Base-by-base conservation (phyloP, 805 yeast genomes). In the Schwanniomyces vanrijiae region DNA sequence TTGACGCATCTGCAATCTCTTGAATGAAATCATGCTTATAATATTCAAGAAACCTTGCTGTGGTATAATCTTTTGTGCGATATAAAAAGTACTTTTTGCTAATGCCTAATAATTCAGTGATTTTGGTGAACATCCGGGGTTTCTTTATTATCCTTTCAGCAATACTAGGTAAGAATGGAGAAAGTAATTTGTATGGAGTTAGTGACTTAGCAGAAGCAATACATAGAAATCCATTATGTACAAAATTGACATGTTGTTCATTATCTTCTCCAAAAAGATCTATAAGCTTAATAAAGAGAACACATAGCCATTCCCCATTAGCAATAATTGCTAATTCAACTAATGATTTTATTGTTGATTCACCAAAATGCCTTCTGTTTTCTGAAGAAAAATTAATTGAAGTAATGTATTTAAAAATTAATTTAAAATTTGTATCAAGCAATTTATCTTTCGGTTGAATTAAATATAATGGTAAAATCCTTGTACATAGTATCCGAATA, bases 121-220 rank as follows among this genome's bases (percentile, higher is more conserved):
- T 71, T 48, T 80, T 76, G 21, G 72, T 71, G 22, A 89, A 76
- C 45, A 87, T 69, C 4, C 73, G 67, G 0, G 83, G 81, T 45
- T 78, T 78, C 51, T 80, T 80, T 3, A 89, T 83, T 14, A 89
- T 74, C 20, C 77, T 77, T 37, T 82, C 78, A 33, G 91, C 78
- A 6, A 90, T 72, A 29, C 84, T 78, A 2, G 92, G 90, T 56
- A 94, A 76, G 50, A 81, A 88, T 0, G 96, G 96, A 6, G 88
- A 81, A 18, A 90, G 69, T 11, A 92, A 65, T 60, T 86, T 88
- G 80, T 92, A 90, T 0, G 96, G 84, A 0, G 96, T 81, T 29
- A 79, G 67, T 1, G 72, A 65, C 53, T 80, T 79, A 1, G 80
- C 70, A 14, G 67, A 56, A 0, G 97, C 85, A 10, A 87, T 75